A percentile compares a stretch with the other conserved stretches of the same genome.
phyloP scores from a whole-genome alignment of 2,329 filamentous ascomycete genomes.

The Didymella glomerata region DNA sequence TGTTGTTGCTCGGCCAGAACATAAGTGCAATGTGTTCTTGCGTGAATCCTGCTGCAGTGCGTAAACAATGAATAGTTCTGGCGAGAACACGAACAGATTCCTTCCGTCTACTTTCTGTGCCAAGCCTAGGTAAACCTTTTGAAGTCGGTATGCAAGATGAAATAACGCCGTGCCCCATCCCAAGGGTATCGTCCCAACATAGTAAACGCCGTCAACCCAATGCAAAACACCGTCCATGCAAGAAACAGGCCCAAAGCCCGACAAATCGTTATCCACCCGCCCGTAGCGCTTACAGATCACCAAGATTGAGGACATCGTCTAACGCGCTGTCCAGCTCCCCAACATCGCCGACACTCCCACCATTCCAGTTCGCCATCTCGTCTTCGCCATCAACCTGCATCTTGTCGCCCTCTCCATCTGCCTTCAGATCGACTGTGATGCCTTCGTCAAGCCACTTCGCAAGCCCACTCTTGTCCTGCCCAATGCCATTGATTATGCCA shows the following conservation, averaged over 20 bases:
- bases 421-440: slow-evolving; percentile 9
- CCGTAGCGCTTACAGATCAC: slow-evolving; percentile 24
- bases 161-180: slow-evolving; percentile 3
- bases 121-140: background rate
- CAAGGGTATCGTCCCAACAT: slow-evolving; percentile 10
- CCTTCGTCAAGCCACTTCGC: slow-evolving; percentile 19
- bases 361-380: slow-evolving; percentile 51
- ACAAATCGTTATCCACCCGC: background rate
- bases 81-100: background rate
- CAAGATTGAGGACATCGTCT: slow-evolving; percentile 51
- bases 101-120: background rate
- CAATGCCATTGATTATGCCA: slow-evolving; percentile 33
- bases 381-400: slow-evolving; percentile 50
- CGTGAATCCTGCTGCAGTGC: background rate
- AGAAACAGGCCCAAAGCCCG: background rate
- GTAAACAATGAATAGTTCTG: background rate
- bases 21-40: too few species aligned
- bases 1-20: too few species aligned
- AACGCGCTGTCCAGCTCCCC: slow-evolving; percentile 46
- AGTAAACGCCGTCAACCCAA: slow-evolving; percentile 7
- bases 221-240: slow-evolving; percentile 9
- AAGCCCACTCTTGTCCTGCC: slow-evolving; percentile 24
- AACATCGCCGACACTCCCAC: slow-evolving; percentile 46
- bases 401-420: slow-evolving; percentile 29
- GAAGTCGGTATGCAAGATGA: background rate